Base-by-base conservation (phyloP, 148 eudicot species). In the Dianthus caryophyllus region DNA sequence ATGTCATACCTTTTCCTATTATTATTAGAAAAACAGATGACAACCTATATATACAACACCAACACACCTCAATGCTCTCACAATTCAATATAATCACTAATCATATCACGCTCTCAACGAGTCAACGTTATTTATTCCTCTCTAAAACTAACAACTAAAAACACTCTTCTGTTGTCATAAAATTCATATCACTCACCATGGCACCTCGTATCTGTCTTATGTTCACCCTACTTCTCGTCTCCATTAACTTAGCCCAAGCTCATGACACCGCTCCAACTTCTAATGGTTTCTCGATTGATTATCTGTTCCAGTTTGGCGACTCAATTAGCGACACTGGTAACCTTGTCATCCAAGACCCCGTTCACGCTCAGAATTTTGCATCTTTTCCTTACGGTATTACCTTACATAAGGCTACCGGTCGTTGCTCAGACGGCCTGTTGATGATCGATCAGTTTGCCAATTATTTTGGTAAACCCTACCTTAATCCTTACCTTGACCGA, bases 401-500 rank as follows among this genome's bases (percentile, higher is more conserved):
- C 11, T 29, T 58, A 33, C 39, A 58, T 21, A 58, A 17, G 22
- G 41, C 62, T 3, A 58, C 62, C 1, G 62, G 62, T 0, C 62
- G 62, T 29, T 58, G 62, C 62, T 58, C 62, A 15, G 60, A 55
- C n/a, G 60, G 60, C 0, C 60, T 55, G n/a, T 29, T 55, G 7
- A 58, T 58, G 62, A 31, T 58, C 2, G 41, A 58, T 5, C 62
- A 31, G 9, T 58, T 58, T n/a, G 22, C 41, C 43, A 58, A 0
- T 13, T 58, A 29, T 43, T 58, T 58, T 4, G 0, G 31, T n/a
- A 6, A 16, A 13, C 43, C 62, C 24, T 18, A 29, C 43, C 62
- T 62, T 0, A 18, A 39, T n/a, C 66, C 50, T 9, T 62, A 62
- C 31, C 29, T 62, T 1, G 29, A 43, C 4, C 21, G 43, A 21